Conservation (phyloP, 2,329 filamentous ascomycete species). For the Calonectria honghensis region DNA sequence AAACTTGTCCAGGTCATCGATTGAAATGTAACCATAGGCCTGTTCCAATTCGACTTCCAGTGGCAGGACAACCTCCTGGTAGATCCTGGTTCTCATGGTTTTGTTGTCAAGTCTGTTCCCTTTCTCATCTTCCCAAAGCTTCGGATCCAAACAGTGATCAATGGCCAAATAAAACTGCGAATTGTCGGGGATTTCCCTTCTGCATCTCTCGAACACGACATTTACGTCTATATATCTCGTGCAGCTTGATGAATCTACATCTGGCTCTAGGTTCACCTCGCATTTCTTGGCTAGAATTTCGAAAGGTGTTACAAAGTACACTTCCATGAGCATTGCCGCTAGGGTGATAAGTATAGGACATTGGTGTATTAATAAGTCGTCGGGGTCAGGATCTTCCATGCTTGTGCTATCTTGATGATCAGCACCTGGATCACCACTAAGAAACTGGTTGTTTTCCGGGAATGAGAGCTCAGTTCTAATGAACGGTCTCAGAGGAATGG, state of each 20-base stretch:
- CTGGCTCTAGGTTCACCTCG: neutral
- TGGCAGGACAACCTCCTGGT: conserved; percentile 32
- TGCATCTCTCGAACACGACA: conserved; percentile 32
- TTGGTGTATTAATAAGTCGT: conserved; percentile 22
- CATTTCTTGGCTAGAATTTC: conserved; percentile 21
- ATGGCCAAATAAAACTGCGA: conserved; percentile 34
- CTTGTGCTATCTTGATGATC: neutral
- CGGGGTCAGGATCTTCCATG: conserved; percentile 5
- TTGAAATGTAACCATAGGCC: conserved; percentile 30
- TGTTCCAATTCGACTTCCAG: conserved; percentile 32
- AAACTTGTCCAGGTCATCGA: conserved; percentile 34
- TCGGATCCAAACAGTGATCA: conserved; percentile 31
- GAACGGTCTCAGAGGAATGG: conserved; percentile 25
- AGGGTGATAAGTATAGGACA: conserved; percentile 35
- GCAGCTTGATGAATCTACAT: neutral
- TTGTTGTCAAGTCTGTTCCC: conserved; percentile 10
- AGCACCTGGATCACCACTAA: neutral
- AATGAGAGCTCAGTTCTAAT: conserved; percentile 19
- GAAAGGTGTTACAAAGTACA: conserved; percentile 38
- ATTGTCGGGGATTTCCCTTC: conserved; percentile 35
- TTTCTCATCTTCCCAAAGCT: conserved; percentile 30
- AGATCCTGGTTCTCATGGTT: conserved; percentile 30
- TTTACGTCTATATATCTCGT: conserved; percentile 24
- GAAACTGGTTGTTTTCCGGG: neutral
- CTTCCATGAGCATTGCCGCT: conserved; percentile 34